These are phyloP conservation scores for Enterospora canceri DNA, from an alignment of 371 early-diverging fungal genomes.

Conservation along the genomic window DNA sequence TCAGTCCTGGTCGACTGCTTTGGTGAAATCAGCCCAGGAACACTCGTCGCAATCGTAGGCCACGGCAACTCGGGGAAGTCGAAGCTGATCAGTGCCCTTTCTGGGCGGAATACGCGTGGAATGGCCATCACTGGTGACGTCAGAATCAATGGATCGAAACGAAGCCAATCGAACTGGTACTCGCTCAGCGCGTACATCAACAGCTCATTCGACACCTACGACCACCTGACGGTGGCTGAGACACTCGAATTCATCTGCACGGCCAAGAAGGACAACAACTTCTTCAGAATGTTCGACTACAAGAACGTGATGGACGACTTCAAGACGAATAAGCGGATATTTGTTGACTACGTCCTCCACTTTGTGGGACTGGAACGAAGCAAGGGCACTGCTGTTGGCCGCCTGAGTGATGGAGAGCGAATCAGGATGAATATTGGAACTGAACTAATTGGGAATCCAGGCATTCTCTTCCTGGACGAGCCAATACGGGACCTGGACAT, in stretches of 20 bases:
- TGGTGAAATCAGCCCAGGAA: conserved; percentile 60
- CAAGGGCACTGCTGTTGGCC: conserved; percentile 43
- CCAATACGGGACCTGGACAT: conserved; percentile 74
- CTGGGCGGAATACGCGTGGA: conserved; percentile 64
- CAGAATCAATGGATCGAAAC: conserved; percentile 64
- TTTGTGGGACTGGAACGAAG: conserved; percentile 50
- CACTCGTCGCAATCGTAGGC: conserved; percentile 65
- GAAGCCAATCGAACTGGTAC: conserved; percentile 38
- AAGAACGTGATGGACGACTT: not conserved
- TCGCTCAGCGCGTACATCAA: conserved; percentile 58
- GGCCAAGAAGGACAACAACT: not conserved
- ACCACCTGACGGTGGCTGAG: conserved; percentile 51
- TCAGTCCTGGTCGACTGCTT: conserved; percentile 56
- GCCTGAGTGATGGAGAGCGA: conserved; percentile 55
- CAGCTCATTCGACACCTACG: conserved; percentile 58
- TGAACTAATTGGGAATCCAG: conserved; percentile 51
- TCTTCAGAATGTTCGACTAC: not conserved
- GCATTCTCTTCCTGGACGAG: conserved; percentile 63
- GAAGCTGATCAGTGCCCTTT: conserved; percentile 68
- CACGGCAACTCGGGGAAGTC: conserved; percentile 74
- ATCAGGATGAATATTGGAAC: conserved; percentile 53
- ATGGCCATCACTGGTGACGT: conserved; percentile 65
- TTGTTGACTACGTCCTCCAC: conserved; percentile 32
- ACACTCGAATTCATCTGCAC: conserved; percentile 46
- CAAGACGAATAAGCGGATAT: not conserved